Conservation (phyloP, 345 rosid species). For the Lumnitzera racemosa region DNA sequence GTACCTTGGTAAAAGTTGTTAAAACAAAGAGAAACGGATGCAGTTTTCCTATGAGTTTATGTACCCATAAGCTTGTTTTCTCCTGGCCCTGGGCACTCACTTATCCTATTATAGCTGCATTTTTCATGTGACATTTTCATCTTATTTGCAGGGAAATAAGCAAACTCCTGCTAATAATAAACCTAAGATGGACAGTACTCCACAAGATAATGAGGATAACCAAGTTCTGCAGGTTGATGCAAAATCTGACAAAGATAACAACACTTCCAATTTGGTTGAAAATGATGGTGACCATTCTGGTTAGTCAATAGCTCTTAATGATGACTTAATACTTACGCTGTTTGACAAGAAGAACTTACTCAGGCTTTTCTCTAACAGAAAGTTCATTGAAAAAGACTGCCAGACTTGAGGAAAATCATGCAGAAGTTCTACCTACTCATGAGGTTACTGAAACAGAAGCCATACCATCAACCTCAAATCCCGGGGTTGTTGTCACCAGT, state of each 20-base stretch:
- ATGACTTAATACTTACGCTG: constrained; percentile 18
- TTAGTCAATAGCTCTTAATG: constrained; percentile 14
- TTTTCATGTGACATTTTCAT: background rate
- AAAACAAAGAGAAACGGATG: no score
- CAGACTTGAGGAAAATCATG: constrained; percentile 28
- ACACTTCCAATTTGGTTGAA: constrained; percentile 21
- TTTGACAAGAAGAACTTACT: constrained; percentile 24
- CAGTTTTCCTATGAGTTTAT: no score
- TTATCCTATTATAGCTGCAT: no score
- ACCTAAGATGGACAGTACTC: constrained; percentile 23
- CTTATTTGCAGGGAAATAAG: constrained; percentile 44
- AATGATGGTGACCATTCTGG: constrained; percentile 32
- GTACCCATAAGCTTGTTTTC: no score
- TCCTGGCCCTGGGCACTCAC: no score
- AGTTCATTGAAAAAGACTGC: constrained; percentile 20
- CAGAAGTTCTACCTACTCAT: constrained; percentile 26
- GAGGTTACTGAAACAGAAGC: constrained; percentile 19
- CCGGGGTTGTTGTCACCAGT: constrained; percentile 37
- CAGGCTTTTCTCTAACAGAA: constrained; percentile 21
- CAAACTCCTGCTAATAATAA: constrained; percentile 30
- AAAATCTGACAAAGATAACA: constrained; percentile 30
- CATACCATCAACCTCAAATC: constrained; percentile 26
- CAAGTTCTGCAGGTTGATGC: constrained; percentile 27
- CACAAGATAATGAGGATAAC: constrained; percentile 24
- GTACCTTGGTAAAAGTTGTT: no score